phyloP scores from a whole-genome alignment of 129 eudicot genomes.

The Calendula officinalis region DNA sequence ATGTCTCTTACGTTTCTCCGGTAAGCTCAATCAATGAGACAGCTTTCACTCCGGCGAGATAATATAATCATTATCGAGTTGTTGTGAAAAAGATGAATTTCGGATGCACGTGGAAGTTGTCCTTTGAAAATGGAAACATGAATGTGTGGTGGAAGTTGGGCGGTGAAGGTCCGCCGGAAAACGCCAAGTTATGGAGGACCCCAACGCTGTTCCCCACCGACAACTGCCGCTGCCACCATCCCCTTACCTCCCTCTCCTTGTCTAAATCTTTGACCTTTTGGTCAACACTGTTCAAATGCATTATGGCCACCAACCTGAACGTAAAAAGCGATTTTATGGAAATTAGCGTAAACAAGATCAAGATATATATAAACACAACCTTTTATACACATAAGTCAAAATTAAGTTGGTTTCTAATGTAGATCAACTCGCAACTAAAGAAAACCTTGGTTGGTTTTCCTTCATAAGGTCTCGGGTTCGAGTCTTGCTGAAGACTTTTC shows the following conservation, averaged over 20 bases:
- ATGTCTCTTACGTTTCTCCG: not conserved
- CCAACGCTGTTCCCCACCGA: conserved; percentile 27
- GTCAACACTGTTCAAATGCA: conserved; percentile 15
- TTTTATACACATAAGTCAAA: not conserved
- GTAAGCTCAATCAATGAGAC: not conserved
- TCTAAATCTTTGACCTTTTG: conserved; percentile 8
- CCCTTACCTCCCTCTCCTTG: not conserved
- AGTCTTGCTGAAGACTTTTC: too few species aligned
- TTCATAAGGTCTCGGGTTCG: not conserved
- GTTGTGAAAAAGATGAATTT: not conserved
- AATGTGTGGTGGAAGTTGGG: conserved; percentile 14
- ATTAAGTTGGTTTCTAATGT: conserved; percentile 5
- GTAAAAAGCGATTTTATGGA: conserved; percentile 20
- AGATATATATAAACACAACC: not conserved
- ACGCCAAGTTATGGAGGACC: conserved; percentile 26
- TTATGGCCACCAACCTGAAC: not conserved
- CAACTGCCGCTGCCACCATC: conserved; percentile 27
- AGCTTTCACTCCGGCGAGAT: not conserved
- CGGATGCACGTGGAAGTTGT: not conserved
- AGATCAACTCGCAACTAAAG: too few species aligned
- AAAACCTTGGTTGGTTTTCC: too few species aligned
- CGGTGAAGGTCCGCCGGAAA: conserved; percentile 23
- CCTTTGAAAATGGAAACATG: not conserved
- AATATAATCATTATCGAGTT: not conserved
- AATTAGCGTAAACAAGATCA: conserved; percentile 8